Percentiles rank a stretch among this genome's conserved stretches.
Conservation (phyloP, 768 basidiomycete genomes). For the Kwoniella mangroviensis region DNA sequence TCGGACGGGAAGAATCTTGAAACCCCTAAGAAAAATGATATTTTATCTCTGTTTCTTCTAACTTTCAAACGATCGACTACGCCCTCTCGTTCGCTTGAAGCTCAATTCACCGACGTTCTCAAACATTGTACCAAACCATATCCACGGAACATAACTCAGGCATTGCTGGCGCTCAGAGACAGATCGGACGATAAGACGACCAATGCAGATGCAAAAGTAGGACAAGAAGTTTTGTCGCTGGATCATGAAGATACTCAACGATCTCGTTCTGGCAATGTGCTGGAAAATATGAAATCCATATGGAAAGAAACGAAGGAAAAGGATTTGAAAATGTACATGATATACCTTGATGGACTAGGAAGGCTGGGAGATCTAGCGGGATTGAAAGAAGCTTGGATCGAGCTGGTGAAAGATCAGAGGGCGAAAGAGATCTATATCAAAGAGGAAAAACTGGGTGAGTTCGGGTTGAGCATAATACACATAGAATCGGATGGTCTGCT, state of each 20-base stretch:
- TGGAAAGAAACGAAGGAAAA: conserved; percentile 71
- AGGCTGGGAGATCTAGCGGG: conserved; percentile 64
- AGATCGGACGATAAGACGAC: conserved; percentile 3
- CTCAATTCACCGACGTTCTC: conserved; percentile 3
- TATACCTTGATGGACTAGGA: conserved; percentile 70
- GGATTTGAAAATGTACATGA: conserved; percentile 69
- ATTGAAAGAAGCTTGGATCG: conserved; percentile 60
- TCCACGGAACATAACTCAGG: conserved; percentile 2
- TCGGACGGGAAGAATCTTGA: background rate
- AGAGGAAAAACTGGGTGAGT: conserved; percentile 31
- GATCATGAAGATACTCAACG: conserved; percentile 14
- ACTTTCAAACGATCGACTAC: conserved; percentile 9
- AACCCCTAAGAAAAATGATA: background rate
- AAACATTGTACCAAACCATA: conserved; percentile 14
- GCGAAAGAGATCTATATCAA: conserved; percentile 44
- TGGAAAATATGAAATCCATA: conserved; percentile 64
- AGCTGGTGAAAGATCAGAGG: conserved; percentile 49
- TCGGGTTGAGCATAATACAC: background rate
- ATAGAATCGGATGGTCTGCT: background rate
- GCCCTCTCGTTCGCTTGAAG: background rate
- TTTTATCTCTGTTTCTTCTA: conserved; percentile 19
- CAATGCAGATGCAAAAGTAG: background rate
- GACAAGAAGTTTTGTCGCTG: conserved; percentile 19
- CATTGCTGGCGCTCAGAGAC: conserved; percentile 20
- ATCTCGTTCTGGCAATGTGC: conserved; percentile 10